phyloP scores from a whole-genome alignment of 331 rosid genomes.

The Stylosanthes scabra region DNA sequence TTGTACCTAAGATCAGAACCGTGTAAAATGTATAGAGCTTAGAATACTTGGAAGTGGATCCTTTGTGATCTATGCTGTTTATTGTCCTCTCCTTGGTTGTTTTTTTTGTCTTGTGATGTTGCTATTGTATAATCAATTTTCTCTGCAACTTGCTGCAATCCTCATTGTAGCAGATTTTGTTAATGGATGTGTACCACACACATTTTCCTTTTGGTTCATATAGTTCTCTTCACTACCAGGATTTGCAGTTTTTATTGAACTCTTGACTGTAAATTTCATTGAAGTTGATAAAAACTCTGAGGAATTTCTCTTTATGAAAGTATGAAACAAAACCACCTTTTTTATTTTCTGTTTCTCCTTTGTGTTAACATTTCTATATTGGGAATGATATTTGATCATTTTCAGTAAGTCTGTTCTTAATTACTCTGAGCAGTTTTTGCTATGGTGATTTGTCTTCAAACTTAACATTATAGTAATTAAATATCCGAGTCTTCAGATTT shows the following conservation, averaged over 20 bases:
- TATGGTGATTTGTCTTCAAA: conserved; percentile 3
- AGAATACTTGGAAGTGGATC: conserved; percentile 48
- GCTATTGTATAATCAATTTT: conserved; percentile 53
- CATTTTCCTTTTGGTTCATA: conserved; percentile 27
- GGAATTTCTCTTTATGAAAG: not conserved
- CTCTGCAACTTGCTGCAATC: conserved; percentile 46
- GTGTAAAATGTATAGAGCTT: conserved; percentile 55
- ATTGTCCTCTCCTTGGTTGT: conserved; percentile 19
- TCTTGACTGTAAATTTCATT: not conserved
- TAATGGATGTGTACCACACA: conserved; percentile 30
- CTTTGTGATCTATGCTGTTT: conserved; percentile 40
- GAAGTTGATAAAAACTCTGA: conserved; percentile 11
- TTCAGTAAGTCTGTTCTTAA: not conserved
- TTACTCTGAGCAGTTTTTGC: conserved; percentile 10
- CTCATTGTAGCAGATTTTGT: conserved; percentile 54
- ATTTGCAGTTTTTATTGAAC: conserved; percentile 18
- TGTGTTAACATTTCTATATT: not conserved
- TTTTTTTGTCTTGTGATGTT: conserved; percentile 39
- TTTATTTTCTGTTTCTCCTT: not conserved
- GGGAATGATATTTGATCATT: not conserved
- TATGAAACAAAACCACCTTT: not conserved
- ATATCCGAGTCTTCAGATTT: too few relatives aligned
- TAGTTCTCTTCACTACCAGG: not conserved
- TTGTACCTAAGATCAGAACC: conserved; percentile 48
- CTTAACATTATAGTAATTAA: too few relatives aligned